These are phyloP conservation scores for Podospora conica DNA, from an alignment of 495 filamentous ascomycete genomes.

Conservation along the genomic window DNA sequence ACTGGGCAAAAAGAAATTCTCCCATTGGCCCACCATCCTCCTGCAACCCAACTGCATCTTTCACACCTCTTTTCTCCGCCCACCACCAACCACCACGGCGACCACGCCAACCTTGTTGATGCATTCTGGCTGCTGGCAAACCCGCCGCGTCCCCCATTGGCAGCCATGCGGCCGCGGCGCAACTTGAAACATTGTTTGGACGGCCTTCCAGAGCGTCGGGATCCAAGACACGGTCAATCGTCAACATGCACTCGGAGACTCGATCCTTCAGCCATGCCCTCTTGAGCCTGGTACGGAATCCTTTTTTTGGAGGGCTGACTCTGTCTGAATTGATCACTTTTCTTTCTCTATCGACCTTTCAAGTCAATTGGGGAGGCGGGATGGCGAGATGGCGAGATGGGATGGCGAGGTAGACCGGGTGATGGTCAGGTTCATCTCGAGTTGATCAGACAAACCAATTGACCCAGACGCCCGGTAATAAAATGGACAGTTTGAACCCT, in stretches of 20 bases:
- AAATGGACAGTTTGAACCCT: background rate
- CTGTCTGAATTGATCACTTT: background rate
- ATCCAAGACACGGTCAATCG: background rate
- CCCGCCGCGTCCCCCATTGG: background rate
- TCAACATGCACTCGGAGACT: no score
- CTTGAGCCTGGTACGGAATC: background rate
- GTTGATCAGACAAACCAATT: background rate
- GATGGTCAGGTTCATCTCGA: background rate
- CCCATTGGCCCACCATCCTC: background rate
- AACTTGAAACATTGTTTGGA: conserved; percentile 1
- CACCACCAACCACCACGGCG: background rate
- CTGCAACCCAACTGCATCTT: background rate
- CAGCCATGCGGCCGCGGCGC: background rate
- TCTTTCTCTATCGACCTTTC: background rate
- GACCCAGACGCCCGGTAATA: background rate
- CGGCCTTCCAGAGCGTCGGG: background rate
- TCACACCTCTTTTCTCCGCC: background rate
- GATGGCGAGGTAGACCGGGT: background rate
- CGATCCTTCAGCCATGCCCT: background rate
- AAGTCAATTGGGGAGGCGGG: background rate
- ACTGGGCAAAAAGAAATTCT: background rate
- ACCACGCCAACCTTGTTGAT: background rate
- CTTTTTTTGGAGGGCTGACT: background rate
- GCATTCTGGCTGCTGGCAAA: background rate
- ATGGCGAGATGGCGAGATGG: background rate